phyloP scores from a whole-genome alignment of 116 monocot genomes.

The Thalassia testudinum region DNA sequence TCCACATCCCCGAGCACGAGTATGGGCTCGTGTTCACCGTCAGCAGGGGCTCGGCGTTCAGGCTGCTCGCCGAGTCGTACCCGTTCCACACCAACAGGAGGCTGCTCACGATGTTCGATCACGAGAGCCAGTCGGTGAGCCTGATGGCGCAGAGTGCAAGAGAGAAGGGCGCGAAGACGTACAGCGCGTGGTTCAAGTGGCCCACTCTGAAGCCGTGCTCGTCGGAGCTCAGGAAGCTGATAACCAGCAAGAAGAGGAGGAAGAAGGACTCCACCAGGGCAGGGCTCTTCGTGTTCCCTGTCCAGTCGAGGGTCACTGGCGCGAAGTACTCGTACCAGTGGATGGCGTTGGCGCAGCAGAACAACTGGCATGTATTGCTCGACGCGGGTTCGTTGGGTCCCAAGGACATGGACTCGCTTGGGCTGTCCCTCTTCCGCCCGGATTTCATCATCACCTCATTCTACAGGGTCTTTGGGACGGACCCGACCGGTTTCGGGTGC shows the following conservation, averaged over 20 bases:
- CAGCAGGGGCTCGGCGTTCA: slow-evolving; percentile 76
- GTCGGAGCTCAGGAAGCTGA: slow-evolving; percentile 54
- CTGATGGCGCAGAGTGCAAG: slow-evolving; percentile 75
- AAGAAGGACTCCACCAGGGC: slow-evolving; percentile 48
- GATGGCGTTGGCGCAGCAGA: slow-evolving; percentile 95
- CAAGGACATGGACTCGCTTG: slow-evolving; percentile 90
- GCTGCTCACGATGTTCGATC: slow-evolving; percentile 89
- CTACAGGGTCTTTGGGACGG: slow-evolving; percentile 74
- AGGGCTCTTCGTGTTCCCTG: slow-evolving; percentile 77
- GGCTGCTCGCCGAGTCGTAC: slow-evolving; percentile 73
- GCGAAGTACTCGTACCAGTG: slow-evolving; percentile 87
- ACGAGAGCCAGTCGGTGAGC: slow-evolving; percentile 85
- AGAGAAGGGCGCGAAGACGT: slow-evolving; percentile 69
- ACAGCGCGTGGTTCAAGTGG: slow-evolving; percentile 67
- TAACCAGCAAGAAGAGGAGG: slow-evolving; percentile 59
- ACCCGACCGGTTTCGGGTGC: slow-evolving; percentile 85
- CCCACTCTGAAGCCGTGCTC: slow-evolving; percentile 63
- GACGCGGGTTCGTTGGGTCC: slow-evolving; percentile 90
- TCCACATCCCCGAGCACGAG: slow-evolving; percentile 81
- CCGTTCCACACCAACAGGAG: slow-evolving; percentile 92
- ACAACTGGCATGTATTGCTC: slow-evolving; percentile 88
- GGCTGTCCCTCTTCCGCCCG: slow-evolving; percentile 69
- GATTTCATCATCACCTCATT: slow-evolving; percentile 86
- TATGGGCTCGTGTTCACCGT: slow-evolving; percentile 69
- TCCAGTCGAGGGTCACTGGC: slow-evolving; percentile 71